phyloP scores from a whole-genome alignment of 2,329 filamentous ascomycete species.

The Alternaria angustiovoidea region DNA sequence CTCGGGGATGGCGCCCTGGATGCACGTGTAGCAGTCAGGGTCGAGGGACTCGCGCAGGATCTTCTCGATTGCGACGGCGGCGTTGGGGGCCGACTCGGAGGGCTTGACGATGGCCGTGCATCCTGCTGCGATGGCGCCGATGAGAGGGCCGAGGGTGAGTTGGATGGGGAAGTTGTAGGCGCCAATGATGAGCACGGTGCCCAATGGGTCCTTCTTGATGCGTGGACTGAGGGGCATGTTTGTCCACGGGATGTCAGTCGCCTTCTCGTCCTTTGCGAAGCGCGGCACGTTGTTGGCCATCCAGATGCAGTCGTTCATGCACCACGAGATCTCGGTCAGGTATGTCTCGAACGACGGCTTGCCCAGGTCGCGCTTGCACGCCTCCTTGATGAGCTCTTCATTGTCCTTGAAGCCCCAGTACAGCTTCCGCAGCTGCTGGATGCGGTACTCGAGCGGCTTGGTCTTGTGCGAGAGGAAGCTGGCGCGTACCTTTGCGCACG shows the following conservation, averaged over 20 bases:
- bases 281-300: constrained; percentile 78
- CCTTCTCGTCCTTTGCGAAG: constrained; percentile 83
- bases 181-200: constrained; percentile 80
- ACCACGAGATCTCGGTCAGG: constrained; percentile 78
- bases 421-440: constrained; percentile 87
- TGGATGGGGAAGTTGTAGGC: constrained; percentile 95
- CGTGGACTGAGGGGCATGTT: constrained; percentile 75
- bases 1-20: constrained; percentile 84
- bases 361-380: constrained; percentile 77
- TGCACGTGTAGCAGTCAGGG: constrained; percentile 73
- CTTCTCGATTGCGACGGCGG: constrained; percentile 80
- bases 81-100: constrained; percentile 79
- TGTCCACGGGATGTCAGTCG: constrained; percentile 72
- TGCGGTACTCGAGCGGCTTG: constrained; percentile 80
- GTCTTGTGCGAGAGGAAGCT: constrained; percentile 84
- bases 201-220: constrained; percentile 87
- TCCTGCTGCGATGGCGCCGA: constrained; percentile 91
- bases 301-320: constrained; percentile 82
- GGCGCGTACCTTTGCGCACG: constrained; percentile 63
- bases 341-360: constrained; percentile 80
- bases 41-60: constrained; percentile 81
- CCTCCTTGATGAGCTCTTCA: constrained; percentile 74
- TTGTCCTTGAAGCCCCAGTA: constrained; percentile 93
- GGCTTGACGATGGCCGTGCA: constrained; percentile 93
- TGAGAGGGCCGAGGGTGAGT: constrained; percentile 77